Percentiles rank a stretch among this genome's conserved stretches.
Evolutionary conservation across 177 flowering plant genomes (phyloP).

Genomic region (Telopea speciosissima): DNA sequence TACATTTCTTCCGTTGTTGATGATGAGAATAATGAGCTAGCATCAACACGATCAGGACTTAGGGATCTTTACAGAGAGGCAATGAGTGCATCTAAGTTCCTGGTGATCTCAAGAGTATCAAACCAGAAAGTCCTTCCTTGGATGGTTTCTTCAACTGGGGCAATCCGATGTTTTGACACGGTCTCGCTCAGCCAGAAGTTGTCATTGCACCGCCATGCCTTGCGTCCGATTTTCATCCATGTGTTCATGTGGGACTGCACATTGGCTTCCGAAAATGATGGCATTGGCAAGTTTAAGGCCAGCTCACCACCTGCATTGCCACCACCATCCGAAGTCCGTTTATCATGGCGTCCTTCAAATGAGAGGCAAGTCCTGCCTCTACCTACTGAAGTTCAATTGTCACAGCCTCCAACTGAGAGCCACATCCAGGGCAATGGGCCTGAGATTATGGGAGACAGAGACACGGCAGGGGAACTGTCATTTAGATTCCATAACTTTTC

Average conservation of each 20-base stretch:
- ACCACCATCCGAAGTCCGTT: slow-evolving; percentile 22
- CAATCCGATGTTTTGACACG: slow-evolving; percentile 80
- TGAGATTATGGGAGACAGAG: slow-evolving; percentile 33
- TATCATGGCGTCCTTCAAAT: slow-evolving; percentile 3
- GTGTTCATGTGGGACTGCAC: slow-evolving; percentile 59
- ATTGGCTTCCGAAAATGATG: slow-evolving; percentile 18
- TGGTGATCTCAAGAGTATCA: slow-evolving; percentile 70
- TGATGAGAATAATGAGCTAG: slow-evolving; percentile 40
- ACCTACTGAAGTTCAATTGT: not conserved
- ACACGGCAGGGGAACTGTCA: slow-evolving; percentile 69
- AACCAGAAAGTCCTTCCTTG: slow-evolving; percentile 90
- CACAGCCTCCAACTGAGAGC: slow-evolving; percentile 9
- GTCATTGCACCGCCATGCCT: slow-evolving; percentile 82
- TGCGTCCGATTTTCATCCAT: slow-evolving; percentile 61
- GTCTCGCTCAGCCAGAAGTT: slow-evolving; percentile 91
- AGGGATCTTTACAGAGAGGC: slow-evolving; percentile 63
- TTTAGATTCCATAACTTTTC: slow-evolving; percentile 37
- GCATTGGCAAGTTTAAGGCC: slow-evolving; percentile 21
- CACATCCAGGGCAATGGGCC: slow-evolving; percentile 13
- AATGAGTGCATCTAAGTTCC: slow-evolving; percentile 33
- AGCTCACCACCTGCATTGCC: slow-evolving; percentile 30
- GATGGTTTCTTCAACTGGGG: slow-evolving; percentile 86
- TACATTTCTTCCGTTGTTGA: slow-evolving; percentile 73
- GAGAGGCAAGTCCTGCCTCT: slow-evolving; percentile 13
- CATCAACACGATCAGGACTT: slow-evolving; percentile 71